Conservation (phyloP, 495 filamentous ascomycete species). For the Annulohypoxylon bovei region DNA sequence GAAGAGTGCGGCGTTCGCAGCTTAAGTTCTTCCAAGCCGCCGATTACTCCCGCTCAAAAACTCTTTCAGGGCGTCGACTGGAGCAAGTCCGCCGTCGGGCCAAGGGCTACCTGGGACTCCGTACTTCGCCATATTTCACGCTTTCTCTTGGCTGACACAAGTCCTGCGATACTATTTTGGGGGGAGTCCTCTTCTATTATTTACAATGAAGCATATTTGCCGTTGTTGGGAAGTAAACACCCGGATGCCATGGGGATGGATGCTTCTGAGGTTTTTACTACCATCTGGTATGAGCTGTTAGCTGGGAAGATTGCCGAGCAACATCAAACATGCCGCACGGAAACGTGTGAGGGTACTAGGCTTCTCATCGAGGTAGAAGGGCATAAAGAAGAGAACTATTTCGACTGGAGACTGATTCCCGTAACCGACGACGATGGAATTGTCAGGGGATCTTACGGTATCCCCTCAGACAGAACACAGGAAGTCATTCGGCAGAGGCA, state of each 20-base stretch:
- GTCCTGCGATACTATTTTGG: conserved; percentile 51
- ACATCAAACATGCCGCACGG: conserved; percentile 34
- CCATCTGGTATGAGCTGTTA: conserved; percentile 49
- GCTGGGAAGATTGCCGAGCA: conserved; percentile 44
- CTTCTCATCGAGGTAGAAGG: conserved; percentile 61
- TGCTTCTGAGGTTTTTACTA: conserved; percentile 50
- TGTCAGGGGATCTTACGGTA: conserved; percentile 63
- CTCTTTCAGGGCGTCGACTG: conserved; percentile 22
- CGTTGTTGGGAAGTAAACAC: conserved; percentile 51
- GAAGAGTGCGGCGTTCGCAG: neutral
- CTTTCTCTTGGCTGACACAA: conserved; percentile 42
- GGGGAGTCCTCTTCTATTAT: conserved; percentile 55
- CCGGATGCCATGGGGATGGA: conserved; percentile 51
- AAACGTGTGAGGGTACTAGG: conserved; percentile 51
- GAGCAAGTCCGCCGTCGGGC: conserved; percentile 18
- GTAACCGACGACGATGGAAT: conserved; percentile 60
- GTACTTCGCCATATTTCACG: conserved; percentile 34
- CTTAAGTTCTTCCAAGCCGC: neutral
- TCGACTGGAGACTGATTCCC: conserved; percentile 70
- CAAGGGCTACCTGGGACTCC: conserved; percentile 6
- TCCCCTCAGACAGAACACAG: conserved; percentile 65
- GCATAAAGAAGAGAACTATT: conserved; percentile 69
- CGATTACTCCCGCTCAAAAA: neutral
- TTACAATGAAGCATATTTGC: conserved; percentile 59
- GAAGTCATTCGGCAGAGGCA: conserved; percentile 64